Evolutionary conservation across 2,329 filamentous ascomycete genomes (phyloP).

Genomic region (Paecilomyces niveus): DNA sequence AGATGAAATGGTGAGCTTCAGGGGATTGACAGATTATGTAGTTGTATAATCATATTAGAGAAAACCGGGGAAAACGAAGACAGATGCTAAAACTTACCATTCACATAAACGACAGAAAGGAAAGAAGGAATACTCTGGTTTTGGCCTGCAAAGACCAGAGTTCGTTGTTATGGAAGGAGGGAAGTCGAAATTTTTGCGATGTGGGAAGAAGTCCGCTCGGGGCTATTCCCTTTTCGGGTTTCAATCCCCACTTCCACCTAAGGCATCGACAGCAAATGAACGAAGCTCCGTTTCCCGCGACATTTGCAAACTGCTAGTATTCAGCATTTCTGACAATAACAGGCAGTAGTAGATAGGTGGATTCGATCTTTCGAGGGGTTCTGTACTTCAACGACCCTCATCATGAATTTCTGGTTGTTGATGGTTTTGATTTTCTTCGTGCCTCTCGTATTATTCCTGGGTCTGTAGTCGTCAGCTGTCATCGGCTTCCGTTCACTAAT

Average conservation of each 20-base stretch:
- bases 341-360: background rate
- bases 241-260: background rate
- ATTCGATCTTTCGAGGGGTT: background rate
- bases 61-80: background rate
- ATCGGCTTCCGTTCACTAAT: slow-evolving; percentile 12
- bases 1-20: slow-evolving; percentile 48
- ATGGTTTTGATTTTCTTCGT: slow-evolving; percentile 30
- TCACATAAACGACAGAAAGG: background rate
- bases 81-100: slow-evolving; percentile 1
- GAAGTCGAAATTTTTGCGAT: slow-evolving; percentile 2
- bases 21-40: slow-evolving; percentile 77
- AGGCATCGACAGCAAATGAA: background rate
- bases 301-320: background rate
- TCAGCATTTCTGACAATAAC: background rate
- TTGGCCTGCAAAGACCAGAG: slow-evolving; percentile 8
- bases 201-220: slow-evolving; percentile 1
- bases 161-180: background rate
- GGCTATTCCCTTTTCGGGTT: background rate
- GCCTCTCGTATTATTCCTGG: slow-evolving; percentile 29
- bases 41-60: slow-evolving; percentile 58
- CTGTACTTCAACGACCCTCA: slow-evolving; percentile 5
- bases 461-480: slow-evolving; percentile 15
- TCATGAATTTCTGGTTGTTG: slow-evolving; percentile 28
- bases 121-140: background rate
- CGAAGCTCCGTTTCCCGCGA: background rate